Percentiles rank a stretch among this genome's conserved stretches.
Conservation (phyloP, 352 stramenopile genomes). For the Phytopythium kandeliae region DNA sequence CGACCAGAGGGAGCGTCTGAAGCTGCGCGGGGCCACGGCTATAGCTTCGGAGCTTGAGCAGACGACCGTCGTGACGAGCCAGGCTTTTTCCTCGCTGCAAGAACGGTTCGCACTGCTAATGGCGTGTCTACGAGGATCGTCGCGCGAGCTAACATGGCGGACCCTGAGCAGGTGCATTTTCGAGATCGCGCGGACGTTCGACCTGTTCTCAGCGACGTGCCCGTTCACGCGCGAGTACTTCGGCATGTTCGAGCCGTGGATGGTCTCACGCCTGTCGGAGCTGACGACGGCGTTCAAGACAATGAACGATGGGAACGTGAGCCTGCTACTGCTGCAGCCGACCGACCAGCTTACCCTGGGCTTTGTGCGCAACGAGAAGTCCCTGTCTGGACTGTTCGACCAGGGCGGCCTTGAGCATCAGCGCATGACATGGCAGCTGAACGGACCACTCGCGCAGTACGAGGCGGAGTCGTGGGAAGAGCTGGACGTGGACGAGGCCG, state of each 20-base stretch:
- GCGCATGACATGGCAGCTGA: constrained; percentile 40
- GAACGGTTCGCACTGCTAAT: constrained; percentile 29
- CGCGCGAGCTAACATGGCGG: not conserved
- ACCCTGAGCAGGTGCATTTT: constrained; percentile 45
- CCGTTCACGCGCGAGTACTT: constrained; percentile 62
- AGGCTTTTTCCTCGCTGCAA: constrained; percentile 42
- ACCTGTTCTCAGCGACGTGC: constrained; percentile 55
- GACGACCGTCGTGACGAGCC: constrained; percentile 13
- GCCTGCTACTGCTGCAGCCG: constrained; percentile 47
- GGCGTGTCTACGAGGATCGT: not conserved
- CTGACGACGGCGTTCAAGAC: constrained; percentile 68
- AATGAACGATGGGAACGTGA: constrained; percentile 58
- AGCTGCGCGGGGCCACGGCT: constrained; percentile 45
- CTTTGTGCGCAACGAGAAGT: constrained; percentile 60
- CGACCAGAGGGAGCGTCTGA: constrained; percentile 67
- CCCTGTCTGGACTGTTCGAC: constrained; percentile 33
- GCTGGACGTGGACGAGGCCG: constrained; percentile 60
- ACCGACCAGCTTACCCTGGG: constrained; percentile 61
- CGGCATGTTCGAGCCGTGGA: constrained; percentile 65
- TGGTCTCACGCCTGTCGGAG: constrained; percentile 59
- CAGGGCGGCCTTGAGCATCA: constrained; percentile 22
- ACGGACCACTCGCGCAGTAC: constrained; percentile 16
- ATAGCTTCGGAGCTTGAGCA: constrained; percentile 63
- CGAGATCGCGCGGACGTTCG: constrained; percentile 71
- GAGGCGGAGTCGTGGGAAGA: constrained; percentile 70